Base-by-base conservation (phyloP, 2,329 filamentous ascomycete species). In the Neophaeococcomyces aloes region DNA sequence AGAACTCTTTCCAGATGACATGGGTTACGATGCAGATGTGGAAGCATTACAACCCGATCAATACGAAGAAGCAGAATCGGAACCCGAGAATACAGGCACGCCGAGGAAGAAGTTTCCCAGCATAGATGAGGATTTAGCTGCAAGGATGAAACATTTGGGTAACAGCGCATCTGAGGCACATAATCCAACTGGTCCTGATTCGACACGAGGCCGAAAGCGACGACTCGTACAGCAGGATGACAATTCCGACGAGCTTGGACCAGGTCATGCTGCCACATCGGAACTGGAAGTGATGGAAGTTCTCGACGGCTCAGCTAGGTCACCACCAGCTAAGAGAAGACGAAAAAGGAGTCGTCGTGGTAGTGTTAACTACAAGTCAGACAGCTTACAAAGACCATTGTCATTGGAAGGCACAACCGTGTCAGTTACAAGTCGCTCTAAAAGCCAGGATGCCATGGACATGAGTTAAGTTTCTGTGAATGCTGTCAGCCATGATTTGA, bases 41-140 rank as follows among this genome's bases (percentile, higher is more conserved):
- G 55, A 61, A 43, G 53, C 62, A 3, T 51, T 67, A 15, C 56
- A 51, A 15, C 65, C 66, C 13, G 67, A 67, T 42, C 48, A 54
- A 34, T 58, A 57, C 33, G 57, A 59, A 33, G 57, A 59, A 37
- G 43, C 49, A 10, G 55, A 57, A 10, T 53, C 53, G 3, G 55
- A 56, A 11, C 42, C 46, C 7, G 45, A 49, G 45, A 43, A 52
- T n/a, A 59, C 50, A 27, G 54, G 57, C 49, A 61, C 61, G 21
- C 57, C 54, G 42, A 66, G 65, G 44, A 57, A 61, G 43, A 64
- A 65, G 44, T 55, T 60, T 21, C 46, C 53, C 7, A 46, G 49
- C 18, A 48, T 52, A 2, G 44, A 54, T 15, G 44, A 53, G 7
- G 56, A 49, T 43, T 38, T 52, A 17, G 49, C 53, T 15, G 42